These are phyloP conservation scores for Ascochyta clinopodiicola DNA, from an alignment of 2,329 filamentous ascomycete species.

Conservation along the genomic window DNA sequence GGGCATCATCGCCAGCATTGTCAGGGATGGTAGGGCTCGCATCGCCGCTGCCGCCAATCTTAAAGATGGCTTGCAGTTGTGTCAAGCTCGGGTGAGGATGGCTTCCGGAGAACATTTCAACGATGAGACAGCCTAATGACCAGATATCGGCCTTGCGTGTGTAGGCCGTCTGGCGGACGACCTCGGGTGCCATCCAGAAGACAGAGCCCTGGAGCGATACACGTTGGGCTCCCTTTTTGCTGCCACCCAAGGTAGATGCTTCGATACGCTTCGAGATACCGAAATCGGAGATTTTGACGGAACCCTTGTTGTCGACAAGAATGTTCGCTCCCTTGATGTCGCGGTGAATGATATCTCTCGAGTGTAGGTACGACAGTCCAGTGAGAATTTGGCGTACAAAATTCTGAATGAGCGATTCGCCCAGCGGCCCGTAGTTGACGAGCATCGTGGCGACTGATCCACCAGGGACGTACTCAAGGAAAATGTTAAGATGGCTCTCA, in stretches of 20 bases:
- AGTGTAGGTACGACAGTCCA: constrained; percentile 91
- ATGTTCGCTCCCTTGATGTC: constrained; percentile 99
- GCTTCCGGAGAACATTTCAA: constrained; percentile 98
- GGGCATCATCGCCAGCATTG: constrained; percentile 81
- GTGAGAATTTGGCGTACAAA: constrained; percentile 96
- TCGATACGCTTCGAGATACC: constrained; percentile 98
- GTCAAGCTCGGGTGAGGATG: constrained; percentile 98
- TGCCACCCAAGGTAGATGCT: constrained; percentile 72
- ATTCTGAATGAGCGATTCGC: constrained; percentile 91
- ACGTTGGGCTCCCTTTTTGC: constrained; percentile 53
- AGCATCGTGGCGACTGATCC: constrained; percentile 98
- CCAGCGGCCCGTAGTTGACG: constrained; percentile 94
- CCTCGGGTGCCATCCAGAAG: constrained; percentile 99
- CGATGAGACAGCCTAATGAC: constrained; percentile 94
- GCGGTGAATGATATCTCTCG: constrained; percentile 93
- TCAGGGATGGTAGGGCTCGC: constrained; percentile 89
- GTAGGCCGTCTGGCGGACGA: constrained; percentile 96
- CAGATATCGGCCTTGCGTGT: constrained; percentile 99
- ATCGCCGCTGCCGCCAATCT: constrained; percentile 84
- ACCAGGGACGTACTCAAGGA: constrained; percentile 97
- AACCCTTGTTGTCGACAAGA: constrained; percentile 97
- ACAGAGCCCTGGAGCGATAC: constrained; percentile 92
- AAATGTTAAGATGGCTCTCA: constrained; percentile 94
- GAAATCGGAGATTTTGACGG: constrained; percentile 99
- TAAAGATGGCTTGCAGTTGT: constrained; percentile 97